A percentile compares a stretch with the other conserved stretches of the same genome.
These are phyloP conservation scores for Hypoxylon sp. DNA, from an alignment of 2,329 filamentous ascomycete genomes.

Conservation along the genomic window DNA sequence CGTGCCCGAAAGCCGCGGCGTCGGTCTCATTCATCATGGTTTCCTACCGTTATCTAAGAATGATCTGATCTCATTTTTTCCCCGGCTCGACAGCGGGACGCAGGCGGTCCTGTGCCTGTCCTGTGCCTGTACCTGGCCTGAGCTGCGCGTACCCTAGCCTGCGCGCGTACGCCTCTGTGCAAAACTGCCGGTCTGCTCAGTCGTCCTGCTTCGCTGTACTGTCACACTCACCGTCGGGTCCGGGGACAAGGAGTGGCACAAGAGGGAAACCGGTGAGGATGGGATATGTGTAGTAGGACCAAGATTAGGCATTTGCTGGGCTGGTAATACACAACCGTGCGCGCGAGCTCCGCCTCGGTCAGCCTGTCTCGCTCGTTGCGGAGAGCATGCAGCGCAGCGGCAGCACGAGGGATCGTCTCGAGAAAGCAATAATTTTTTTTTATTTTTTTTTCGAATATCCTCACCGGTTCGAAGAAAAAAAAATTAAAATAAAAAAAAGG, in stretches of 20 bases:
- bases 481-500: no score
- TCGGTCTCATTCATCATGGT: conserved; percentile 31
- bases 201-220: conserved; percentile 16
- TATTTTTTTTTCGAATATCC: background rate
- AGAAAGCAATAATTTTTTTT: conserved; percentile 6
- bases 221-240: conserved; percentile 30
- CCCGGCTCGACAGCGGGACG: conserved; percentile 17
- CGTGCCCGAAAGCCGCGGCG: conserved; percentile 15
- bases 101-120: conserved; percentile 4
- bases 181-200: conserved; percentile 28
- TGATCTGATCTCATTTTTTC: conserved; percentile 28
- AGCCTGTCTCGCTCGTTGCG: conserved; percentile 20
- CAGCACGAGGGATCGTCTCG: no score
- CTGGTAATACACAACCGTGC: conserved; percentile 30
- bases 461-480: no score
- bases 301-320: conserved; percentile 20
- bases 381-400: conserved; percentile 9
- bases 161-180: conserved; percentile 11
- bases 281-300: conserved; percentile 19
- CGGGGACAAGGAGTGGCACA: conserved; percentile 26
- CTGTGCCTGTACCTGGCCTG: no score
- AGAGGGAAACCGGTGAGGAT: conserved; percentile 27
- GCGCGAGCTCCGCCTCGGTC: conserved; percentile 20
- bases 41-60: conserved; percentile 14
- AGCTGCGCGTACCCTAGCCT: background rate